These are phyloP conservation scores for Fraxinus nigra DNA, from an alignment of 305 asterid genomes.

Conservation along the genomic window DNA sequence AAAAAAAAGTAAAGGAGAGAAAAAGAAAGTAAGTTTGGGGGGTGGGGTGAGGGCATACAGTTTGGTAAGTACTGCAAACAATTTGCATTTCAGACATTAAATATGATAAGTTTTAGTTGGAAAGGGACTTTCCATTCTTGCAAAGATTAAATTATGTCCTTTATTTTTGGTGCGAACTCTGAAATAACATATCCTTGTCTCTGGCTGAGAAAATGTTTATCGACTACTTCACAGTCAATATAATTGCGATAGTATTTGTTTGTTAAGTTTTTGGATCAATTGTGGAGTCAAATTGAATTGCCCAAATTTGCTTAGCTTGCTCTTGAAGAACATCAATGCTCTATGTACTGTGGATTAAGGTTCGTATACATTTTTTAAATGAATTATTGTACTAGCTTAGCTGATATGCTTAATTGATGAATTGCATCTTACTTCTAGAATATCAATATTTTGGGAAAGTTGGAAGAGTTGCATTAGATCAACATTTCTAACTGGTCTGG, in stretches of 20 bases:
- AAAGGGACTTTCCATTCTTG: not conserved
- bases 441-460: not conserved
- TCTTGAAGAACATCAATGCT: not conserved
- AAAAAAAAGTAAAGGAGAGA: too few relatives aligned
- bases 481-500: not conserved
- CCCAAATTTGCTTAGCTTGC: not conserved
- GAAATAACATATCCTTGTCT: not conserved
- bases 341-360: not conserved
- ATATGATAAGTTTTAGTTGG: not conserved
- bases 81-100: not conserved
- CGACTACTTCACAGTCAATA: not conserved
- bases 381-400: not conserved
- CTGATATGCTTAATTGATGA: not conserved
- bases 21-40: not conserved
- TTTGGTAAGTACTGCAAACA: not conserved
- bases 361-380: not conserved
- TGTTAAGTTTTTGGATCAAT: not conserved
- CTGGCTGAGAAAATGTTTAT: not conserved
- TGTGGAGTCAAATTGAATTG: not conserved
- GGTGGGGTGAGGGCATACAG: not conserved
- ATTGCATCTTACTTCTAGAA: not conserved
- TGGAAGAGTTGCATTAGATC: not conserved
- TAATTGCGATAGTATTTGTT: not conserved
- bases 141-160: not conserved
- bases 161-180: not conserved